phyloP scores from a whole-genome alignment of 495 filamentous ascomycete genomes.

The Penicillium manginii region DNA sequence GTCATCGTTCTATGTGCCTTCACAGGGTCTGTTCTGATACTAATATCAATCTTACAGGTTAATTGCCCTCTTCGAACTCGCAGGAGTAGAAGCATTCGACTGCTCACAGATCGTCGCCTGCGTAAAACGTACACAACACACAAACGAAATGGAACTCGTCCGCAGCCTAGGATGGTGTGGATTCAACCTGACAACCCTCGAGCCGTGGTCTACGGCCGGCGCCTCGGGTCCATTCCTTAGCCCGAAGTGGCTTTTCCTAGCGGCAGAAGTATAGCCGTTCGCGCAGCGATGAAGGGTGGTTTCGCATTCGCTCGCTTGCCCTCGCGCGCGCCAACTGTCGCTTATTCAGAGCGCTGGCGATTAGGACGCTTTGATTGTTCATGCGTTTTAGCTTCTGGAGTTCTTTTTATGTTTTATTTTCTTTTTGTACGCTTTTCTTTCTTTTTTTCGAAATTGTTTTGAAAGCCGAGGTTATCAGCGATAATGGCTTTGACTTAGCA shows the following conservation, averaged over 20 bases:
- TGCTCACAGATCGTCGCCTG: slow-evolving; percentile 82
- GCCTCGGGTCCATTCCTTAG: slow-evolving; percentile 59
- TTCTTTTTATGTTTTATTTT: too few species aligned
- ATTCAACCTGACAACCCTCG: slow-evolving; percentile 78
- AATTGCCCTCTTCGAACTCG: slow-evolving; percentile 89
- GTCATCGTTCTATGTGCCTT: too few species aligned
- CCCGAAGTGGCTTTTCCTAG: slow-evolving; percentile 79
- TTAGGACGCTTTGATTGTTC: too few species aligned
- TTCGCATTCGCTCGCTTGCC: not conserved
- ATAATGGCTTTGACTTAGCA: too few species aligned
- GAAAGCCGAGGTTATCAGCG: not conserved
- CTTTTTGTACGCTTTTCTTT: too few species aligned
- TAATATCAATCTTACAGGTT: slow-evolving; percentile 53
- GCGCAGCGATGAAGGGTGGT: not conserved
- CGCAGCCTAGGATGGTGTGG: slow-evolving; percentile 91
- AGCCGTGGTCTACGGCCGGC: slow-evolving; percentile 62
- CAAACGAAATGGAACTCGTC: slow-evolving; percentile 65
- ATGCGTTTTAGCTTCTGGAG: too few species aligned
- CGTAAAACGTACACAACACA: slow-evolving; percentile 66
- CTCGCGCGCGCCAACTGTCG: not conserved
- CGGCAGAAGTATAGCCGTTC: slow-evolving; percentile 71
- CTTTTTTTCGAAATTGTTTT: too few species aligned
- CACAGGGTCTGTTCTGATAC: too few species aligned
- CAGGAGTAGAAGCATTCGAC: slow-evolving; percentile 64
- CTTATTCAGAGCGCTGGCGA: not conserved